A percentile compares a stretch with the other conserved stretches of the same genome.
Evolutionary conservation across 257 asterid species (phyloP).

Genomic region (Apocynum venetum): DNA sequence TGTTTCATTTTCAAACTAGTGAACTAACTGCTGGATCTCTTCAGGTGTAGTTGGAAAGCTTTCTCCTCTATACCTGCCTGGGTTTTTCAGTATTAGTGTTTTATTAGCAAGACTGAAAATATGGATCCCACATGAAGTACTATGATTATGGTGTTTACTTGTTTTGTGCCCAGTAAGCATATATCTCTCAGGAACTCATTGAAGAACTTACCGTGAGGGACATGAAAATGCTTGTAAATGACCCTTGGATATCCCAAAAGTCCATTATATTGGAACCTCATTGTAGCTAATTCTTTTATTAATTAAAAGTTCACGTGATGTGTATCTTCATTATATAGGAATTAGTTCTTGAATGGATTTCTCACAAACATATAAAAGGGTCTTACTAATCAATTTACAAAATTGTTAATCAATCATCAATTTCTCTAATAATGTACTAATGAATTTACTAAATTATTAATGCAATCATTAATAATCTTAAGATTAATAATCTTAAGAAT

Average conservation of each 20-base stretch:
- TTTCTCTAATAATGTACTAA: too few relatives aligned
- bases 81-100: neutral
- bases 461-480: neutral
- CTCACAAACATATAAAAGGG: neutral
- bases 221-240: too few relatives aligned
- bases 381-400: neutral
- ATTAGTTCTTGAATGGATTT: neutral
- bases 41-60: neutral
- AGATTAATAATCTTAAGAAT: too few relatives aligned
- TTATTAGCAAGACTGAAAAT: neutral
- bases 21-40: neutral
- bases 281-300: neutral
- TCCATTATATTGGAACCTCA: neutral
- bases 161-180: neutral
- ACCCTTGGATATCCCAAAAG: neutral
- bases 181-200: neutral
- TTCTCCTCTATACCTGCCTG: neutral
- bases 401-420: too few relatives aligned
- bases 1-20: neutral
- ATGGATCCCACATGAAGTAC: neutral
- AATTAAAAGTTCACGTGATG: neutral
- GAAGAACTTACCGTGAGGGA: neutral
- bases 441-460: neutral
- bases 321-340: neutral
- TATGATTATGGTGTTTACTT: neutral